Conservation (phyloP, 768 basidiomycete species). For the Boletus coccyginus region DNA sequence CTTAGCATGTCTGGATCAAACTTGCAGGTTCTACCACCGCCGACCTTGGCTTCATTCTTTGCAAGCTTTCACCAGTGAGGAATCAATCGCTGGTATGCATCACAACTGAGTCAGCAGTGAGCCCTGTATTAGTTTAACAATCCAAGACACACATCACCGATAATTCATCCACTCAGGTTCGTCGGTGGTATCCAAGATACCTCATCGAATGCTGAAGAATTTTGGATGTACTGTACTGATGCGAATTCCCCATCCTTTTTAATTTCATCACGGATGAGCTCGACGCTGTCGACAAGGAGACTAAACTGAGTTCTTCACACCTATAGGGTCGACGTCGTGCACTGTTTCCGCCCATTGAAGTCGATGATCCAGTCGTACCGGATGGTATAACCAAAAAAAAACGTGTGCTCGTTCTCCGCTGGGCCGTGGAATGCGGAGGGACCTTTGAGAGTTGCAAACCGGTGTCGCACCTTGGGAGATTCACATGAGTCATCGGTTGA, state of each 20-base stretch:
- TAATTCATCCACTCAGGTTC: neutral
- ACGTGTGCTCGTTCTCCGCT: too few species aligned
- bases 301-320: neutral
- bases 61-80: conserved; percentile 67
- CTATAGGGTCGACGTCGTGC: neutral
- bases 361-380: neutral
- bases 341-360: neutral
- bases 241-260: neutral
- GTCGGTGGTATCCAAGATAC: neutral
- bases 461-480: too few species aligned
- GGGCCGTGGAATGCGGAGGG: too few species aligned
- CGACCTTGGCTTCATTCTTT: conserved; percentile 72
- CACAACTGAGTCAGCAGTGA: too few species aligned
- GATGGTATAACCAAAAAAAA: too few species aligned
- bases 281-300: neutral
- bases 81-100: too few species aligned
- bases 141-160: neutral
- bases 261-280: neutral
- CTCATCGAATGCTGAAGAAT: too few species aligned
- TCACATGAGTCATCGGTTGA: too few species aligned
- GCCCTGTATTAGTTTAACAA: too few species aligned
- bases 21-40: conserved; percentile 57
- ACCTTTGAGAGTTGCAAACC: too few species aligned
- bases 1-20: conserved; percentile 57
- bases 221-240: neutral